These are phyloP conservation scores for Pseudonitzschia multistriata DNA, from an alignment of 108 stramenopile genomes.

Conservation along the genomic window DNA sequence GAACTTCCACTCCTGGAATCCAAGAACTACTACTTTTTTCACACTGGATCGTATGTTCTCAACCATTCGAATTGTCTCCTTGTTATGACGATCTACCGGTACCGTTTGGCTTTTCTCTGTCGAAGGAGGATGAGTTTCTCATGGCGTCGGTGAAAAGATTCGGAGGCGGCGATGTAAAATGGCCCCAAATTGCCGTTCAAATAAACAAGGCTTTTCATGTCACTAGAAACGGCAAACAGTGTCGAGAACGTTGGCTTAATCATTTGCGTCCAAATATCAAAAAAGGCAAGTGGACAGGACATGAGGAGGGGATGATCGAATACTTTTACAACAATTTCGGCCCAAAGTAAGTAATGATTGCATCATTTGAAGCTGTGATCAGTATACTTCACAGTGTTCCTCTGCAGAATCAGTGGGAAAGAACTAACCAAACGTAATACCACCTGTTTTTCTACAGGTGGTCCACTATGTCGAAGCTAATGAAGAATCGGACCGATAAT, in stretches of 20 bases:
- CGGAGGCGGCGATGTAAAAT: background rate
- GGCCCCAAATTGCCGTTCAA: slow-evolving; percentile 24
- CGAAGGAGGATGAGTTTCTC: slow-evolving; percentile 27
- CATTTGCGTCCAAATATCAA: slow-evolving; percentile 93
- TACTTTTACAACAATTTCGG: slow-evolving; percentile 40
- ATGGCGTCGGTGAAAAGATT: slow-evolving; percentile 1
- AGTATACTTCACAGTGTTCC: background rate
- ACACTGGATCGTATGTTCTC: too few species aligned
- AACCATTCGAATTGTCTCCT: too few species aligned
- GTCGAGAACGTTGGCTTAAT: slow-evolving; percentile 97
- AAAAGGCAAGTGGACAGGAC: slow-evolving; percentile 81
- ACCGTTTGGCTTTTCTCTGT: background rate
- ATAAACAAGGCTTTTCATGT: slow-evolving; percentile 11
- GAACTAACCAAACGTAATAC: background rate
- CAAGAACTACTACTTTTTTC: too few species aligned
- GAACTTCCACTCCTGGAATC: too few species aligned
- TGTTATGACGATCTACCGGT: background rate
- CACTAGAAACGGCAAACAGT: slow-evolving; percentile 94
- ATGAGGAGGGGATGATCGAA: slow-evolving; percentile 83
- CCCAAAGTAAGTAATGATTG: slow-evolving; percentile 37
- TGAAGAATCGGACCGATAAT: slow-evolving; percentile 51
- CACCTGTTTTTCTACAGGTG: slow-evolving; percentile 25
- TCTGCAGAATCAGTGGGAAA: background rate
- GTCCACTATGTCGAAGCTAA: slow-evolving; percentile 43
- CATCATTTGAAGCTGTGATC: background rate